phyloP scores from a whole-genome alignment of 495 filamentous ascomycete genomes.

The Corynascus novoguineensis region DNA sequence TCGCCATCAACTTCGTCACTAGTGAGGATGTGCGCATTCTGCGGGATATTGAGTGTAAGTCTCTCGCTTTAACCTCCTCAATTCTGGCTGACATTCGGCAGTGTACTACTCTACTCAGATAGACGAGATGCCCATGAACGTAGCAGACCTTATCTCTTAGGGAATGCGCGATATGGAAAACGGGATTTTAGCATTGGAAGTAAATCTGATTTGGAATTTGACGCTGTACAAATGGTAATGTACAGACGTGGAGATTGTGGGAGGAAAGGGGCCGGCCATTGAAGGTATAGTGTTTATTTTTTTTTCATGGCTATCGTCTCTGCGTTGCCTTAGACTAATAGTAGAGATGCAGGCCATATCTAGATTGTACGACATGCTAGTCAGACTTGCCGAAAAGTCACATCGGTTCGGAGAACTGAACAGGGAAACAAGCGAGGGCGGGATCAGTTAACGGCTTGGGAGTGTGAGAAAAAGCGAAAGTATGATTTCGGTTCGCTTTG shows the following conservation, averaged over 20 bases:
- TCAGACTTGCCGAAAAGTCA: too few relatives aligned
- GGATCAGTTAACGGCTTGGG: too few relatives aligned
- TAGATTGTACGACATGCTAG: slow-evolving; percentile 5
- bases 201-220: not conserved
- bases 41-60: slow-evolving; percentile 80
- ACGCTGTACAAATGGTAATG: slow-evolving; percentile 3
- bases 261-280: slow-evolving; percentile 15
- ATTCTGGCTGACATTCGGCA: slow-evolving; percentile 22
- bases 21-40: slow-evolving; percentile 99
- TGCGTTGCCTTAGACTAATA: not conserved
- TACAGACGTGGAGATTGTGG: slow-evolving; percentile 6
- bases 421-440: too few relatives aligned
- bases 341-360: not conserved
- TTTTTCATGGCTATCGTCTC: not conserved
- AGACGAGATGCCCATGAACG: slow-evolving; percentile 85
- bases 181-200: not conserved
- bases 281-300: slow-evolving; percentile 10
- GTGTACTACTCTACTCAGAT: slow-evolving; percentile 74
- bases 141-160: slow-evolving; percentile 61
- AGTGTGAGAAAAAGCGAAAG: too few relatives aligned
- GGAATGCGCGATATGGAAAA: too few relatives aligned
- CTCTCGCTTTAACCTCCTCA: not conserved
- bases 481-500: too few relatives aligned
- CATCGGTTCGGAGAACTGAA: too few relatives aligned
- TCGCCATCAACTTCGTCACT: slow-evolving; percentile 99